Conservation (phyloP, 768 basidiomycete species). For the Mycena galopus region DNA sequence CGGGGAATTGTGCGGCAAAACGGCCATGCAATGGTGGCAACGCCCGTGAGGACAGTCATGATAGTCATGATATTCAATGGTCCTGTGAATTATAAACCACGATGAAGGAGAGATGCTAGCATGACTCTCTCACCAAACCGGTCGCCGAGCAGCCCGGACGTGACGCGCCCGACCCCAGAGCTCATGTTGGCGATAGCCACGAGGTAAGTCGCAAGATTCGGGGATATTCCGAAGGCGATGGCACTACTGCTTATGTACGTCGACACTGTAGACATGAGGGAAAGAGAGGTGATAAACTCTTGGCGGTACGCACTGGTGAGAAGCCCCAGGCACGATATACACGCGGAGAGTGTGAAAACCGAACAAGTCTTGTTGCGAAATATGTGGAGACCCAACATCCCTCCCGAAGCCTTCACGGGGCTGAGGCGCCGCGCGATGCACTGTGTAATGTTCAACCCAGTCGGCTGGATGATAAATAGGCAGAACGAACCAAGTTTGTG, state of each 20-base stretch:
- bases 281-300: accelerated
- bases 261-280: not conserved
- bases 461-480: no score
- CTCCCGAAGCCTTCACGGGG: slow-evolving; percentile 48
- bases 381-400: slow-evolving; percentile 56
- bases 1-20: slow-evolving; percentile 4
- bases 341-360: slow-evolving; percentile 42
- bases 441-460: not conserved
- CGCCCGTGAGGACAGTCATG: not conserved
- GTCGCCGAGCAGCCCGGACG: slow-evolving; percentile 55
- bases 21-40: slow-evolving; percentile 9
- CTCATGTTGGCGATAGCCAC: slow-evolving; percentile 61
- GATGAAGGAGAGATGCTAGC: not conserved
- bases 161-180: slow-evolving; percentile 59
- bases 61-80: slow-evolving; percentile 9
- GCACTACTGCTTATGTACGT: slow-evolving; percentile 44
- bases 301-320: slow-evolving; percentile 49
- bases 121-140: slow-evolving; percentile 45
- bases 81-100: not conserved
- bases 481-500: slow-evolving; percentile 53
- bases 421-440: slow-evolving; percentile 54
- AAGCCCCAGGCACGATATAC: slow-evolving; percentile 60
- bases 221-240: slow-evolving; percentile 15
- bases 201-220: slow-evolving; percentile 55
- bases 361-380: not conserved